Percentiles rank a stretch among this genome's conserved stretches.
Evolutionary conservation across 176 grass and related monocot species (phyloP).

Genomic region (Chrysopogon serrulatus): DNA sequence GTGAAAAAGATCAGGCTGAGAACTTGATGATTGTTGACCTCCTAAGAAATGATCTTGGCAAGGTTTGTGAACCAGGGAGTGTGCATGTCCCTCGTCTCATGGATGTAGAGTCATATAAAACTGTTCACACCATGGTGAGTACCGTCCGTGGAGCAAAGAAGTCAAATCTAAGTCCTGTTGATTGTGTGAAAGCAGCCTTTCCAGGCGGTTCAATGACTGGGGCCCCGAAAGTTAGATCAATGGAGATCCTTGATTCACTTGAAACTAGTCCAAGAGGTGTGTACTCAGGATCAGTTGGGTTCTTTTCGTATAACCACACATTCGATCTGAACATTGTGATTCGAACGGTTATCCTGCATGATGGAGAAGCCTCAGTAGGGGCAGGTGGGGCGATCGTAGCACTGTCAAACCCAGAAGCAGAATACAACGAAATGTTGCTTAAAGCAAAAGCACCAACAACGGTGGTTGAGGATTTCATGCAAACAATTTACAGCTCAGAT

Average conservation of each 20-base stretch:
- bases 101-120: conserved; percentile 84
- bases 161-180: conserved; percentile 40
- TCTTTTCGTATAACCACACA: conserved; percentile 77
- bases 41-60: conserved; percentile 83
- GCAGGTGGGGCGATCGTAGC: conserved; percentile 78
- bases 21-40: conserved; percentile 99
- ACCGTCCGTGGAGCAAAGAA: conserved; percentile 67
- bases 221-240: conserved; percentile 88
- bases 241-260: conserved; percentile 85
- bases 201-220: conserved; percentile 97
- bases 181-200: conserved; percentile 84
- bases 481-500: background rate
- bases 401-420: conserved; percentile 66
- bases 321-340: conserved; percentile 94
- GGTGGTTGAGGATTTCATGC: conserved; percentile 43
- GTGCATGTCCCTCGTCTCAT: conserved; percentile 81
- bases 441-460: conserved; percentile 76
- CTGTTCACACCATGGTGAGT: conserved; percentile 94
- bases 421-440: conserved; percentile 85
- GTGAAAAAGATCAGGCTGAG: conserved; percentile 97
- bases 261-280: conserved; percentile 82
- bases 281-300: conserved; percentile 92
- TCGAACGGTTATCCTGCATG: conserved; percentile 57
- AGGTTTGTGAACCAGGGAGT: conserved; percentile 68
- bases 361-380: conserved; percentile 68